Base-by-base conservation (phyloP, 495 filamentous ascomycete genomes). In the Endocarpon pusillum region DNA sequence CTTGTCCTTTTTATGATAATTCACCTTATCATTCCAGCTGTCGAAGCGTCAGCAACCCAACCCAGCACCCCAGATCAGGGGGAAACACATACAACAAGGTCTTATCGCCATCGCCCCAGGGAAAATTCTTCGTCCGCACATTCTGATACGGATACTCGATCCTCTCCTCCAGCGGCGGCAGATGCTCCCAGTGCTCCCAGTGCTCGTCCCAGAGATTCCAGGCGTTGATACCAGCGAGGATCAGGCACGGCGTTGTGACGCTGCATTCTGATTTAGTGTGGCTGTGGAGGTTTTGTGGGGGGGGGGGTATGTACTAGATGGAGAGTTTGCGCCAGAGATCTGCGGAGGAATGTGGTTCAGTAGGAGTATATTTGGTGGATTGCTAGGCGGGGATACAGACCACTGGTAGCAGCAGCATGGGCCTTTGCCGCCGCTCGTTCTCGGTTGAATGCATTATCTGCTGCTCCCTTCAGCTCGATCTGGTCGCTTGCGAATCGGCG, bases 271-370 rank as follows among this genome's bases (percentile, higher is more conserved):
- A 44, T 44, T 35, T 42, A 51, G 21, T 23, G 30, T 12, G 30
- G 5, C n/a, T 19, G 26, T 24, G 12, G 33, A 21, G 22, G 33
- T 21, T 5, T 6, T 31, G 28, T 8, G 23, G 31, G 7, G 19
- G 30, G 20, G 23, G 31, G 7, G 19, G 30, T 18, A 51, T 71
- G 53, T 77, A 94, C 86, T 78, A 94, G 65, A 92, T 69, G 38
- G 80, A 84, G 34, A 94, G 75, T 66, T 87, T 94, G 59, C 74
- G 73, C 86, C 86, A 94, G 43, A 89, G 73, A 52, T 81, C 86
- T 94, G 55, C 34, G 36, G 26, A 42, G 36, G 29, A 46, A 54
- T 49, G 28, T 52, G 42, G 39, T 47, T 65, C 36, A 62, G 55
- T 44, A 31, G 41, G 40, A 23, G 32, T 19, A 23, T 23, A 12